Evolutionary conservation across 192 early-diverging fungal species (phyloP).

Genomic region (Kappamyces sp.): DNA sequence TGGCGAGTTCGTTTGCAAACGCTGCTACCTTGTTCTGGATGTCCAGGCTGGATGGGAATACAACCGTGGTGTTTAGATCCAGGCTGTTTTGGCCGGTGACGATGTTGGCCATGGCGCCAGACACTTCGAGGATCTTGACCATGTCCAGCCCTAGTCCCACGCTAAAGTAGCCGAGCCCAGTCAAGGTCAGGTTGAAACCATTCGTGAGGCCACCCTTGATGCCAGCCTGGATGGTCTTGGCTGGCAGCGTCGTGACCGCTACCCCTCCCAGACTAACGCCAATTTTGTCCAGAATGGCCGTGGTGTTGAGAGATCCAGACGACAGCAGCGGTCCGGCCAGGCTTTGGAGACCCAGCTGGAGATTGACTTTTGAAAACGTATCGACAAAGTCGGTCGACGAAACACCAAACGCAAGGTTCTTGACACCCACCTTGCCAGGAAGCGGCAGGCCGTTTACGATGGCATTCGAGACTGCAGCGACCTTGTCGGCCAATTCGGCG

Average conservation of each 20-base stretch:
- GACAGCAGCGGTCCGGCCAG: background rate
- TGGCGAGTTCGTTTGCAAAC: constrained; percentile 17
- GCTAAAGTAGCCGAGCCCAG: constrained; percentile 26
- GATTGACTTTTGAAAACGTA: constrained; percentile 5
- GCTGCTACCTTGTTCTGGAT: constrained; percentile 16
- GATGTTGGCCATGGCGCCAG: constrained; percentile 7
- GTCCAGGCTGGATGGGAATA: constrained; percentile 12
- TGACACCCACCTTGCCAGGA: constrained; percentile 1
- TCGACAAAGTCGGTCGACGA: constrained; percentile 13
- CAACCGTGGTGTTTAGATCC: constrained; percentile 12
- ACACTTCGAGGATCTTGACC: background rate
- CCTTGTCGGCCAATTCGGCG: constrained; percentile 1
- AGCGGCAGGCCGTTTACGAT: background rate
- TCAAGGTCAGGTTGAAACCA: constrained; percentile 22
- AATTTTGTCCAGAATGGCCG: constrained; percentile 18
- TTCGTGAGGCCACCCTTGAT: constrained; percentile 16
- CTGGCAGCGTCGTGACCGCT: constrained; percentile 15
- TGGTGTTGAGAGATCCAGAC: background rate
- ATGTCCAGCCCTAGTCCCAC: constrained; percentile 8
- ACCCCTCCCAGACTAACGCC: constrained; percentile 15
- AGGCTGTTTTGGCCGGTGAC: constrained; percentile 22
- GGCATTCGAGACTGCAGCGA: background rate
- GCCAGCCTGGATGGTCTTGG: constrained; percentile 12
- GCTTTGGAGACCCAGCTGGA: background rate
- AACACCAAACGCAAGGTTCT: constrained; percentile 3